Evolutionary conservation across 164 flowering plant species (phyloP).

Genomic region (Saururus chinensis): DNA sequence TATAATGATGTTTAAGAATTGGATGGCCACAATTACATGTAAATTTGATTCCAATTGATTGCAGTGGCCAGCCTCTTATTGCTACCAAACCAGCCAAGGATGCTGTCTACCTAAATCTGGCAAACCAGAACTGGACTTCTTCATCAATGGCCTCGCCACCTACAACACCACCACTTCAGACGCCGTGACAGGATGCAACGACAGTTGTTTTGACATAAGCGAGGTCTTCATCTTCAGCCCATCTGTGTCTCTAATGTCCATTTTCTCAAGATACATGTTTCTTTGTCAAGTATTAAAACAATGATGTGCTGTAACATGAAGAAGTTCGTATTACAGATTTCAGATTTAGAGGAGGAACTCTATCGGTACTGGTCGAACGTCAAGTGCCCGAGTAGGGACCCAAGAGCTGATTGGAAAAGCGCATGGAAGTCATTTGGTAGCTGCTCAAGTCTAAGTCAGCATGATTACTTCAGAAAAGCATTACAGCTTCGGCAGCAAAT

Average conservation of each 20-base stretch:
- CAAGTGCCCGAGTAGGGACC: constrained; percentile 11
- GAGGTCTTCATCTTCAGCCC: constrained; percentile 3
- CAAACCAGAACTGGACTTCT: constrained; percentile 6
- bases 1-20: too few species aligned
- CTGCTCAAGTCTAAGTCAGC: constrained; percentile 8
- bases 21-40: too few species aligned
- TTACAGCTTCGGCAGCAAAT: constrained; percentile 5
- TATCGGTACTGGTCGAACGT: constrained; percentile 10
- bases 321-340: not conserved
- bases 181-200: not conserved
- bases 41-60: not conserved
- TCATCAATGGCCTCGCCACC: constrained; percentile 2
- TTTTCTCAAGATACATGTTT: too few species aligned
- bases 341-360: constrained; percentile 5
- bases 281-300: not conserved
- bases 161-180: not conserved
- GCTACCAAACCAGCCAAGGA: constrained; percentile 5
- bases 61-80: constrained; percentile 11
- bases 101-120: constrained; percentile 7
- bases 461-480: constrained; percentile 9
- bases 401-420: constrained; percentile 3
- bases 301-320: not conserved
- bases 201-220: not conserved
- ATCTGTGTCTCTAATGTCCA: not conserved
- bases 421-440: constrained; percentile 9